A percentile compares a stretch with the other conserved stretches of the same genome.
phyloP scores from a whole-genome alignment of 371 early-diverging fungal species.

The Caulochytrium protostelioides region DNA sequence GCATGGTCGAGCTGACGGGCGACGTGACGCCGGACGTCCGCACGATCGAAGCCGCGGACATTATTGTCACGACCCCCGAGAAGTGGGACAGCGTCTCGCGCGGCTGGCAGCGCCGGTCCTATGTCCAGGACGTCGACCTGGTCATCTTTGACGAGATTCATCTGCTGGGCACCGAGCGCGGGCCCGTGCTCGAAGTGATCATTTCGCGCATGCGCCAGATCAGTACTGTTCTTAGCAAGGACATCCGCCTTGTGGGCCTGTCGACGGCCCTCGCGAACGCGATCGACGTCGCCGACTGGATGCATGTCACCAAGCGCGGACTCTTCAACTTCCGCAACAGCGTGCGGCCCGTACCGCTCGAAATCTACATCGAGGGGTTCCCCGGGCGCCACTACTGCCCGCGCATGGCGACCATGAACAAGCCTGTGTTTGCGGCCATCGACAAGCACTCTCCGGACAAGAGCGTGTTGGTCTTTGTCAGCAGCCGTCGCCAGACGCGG shows the following conservation, averaged over 20 bases:
- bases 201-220: slow-evolving; percentile 93
- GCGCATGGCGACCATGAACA: slow-evolving; percentile 94
- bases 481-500: slow-evolving; percentile 83
- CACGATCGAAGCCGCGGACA: slow-evolving; percentile 65
- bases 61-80: slow-evolving; percentile 94
- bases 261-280: slow-evolving; percentile 97
- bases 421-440: slow-evolving; percentile 81
- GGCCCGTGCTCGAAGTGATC: slow-evolving; percentile 91
- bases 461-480: slow-evolving; percentile 91
- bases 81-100: slow-evolving; percentile 97
- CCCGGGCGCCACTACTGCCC: slow-evolving; percentile 76
- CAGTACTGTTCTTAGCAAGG: slow-evolving; percentile 37
- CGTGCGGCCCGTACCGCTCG: slow-evolving; percentile 84
- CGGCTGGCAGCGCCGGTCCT: slow-evolving; percentile 63
- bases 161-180: slow-evolving; percentile 87
- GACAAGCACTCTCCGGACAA: slow-evolving; percentile 72
- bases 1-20: slow-evolving; percentile 87
- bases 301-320: slow-evolving; percentile 47
- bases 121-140: slow-evolving; percentile 57
- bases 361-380: slow-evolving; percentile 90
- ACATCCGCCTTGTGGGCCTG: slow-evolving; percentile 86
- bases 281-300: slow-evolving; percentile 85
- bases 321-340: slow-evolving; percentile 87
- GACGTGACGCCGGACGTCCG: slow-evolving; percentile 82
- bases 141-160: slow-evolving; percentile 99